Percentiles rank a stretch among this genome's conserved stretches.
These are phyloP conservation scores for Colletotrichum kahawae DNA, from an alignment of 2,329 filamentous ascomycete species.

Conservation along the genomic window DNA sequence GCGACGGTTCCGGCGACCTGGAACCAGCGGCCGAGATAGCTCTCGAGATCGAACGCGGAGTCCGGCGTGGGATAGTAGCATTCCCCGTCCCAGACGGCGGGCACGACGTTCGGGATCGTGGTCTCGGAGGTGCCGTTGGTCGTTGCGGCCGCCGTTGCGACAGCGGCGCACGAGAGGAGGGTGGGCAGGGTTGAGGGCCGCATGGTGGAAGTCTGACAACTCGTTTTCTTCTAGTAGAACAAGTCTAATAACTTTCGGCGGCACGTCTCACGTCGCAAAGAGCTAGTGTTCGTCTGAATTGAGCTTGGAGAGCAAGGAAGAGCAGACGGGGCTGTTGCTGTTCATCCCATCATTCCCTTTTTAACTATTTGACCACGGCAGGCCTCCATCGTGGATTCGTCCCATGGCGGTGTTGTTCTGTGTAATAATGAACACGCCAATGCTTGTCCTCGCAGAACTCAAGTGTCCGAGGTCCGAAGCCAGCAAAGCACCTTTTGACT, in stretches of 20 bases:
- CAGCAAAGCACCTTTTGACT: neutral
- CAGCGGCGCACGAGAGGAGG: constrained; percentile 10
- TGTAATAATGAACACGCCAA: constrained; percentile 21
- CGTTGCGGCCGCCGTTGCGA: constrained; percentile 8
- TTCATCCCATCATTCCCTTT: neutral
- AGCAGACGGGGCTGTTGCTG: neutral
- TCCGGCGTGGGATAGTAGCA: constrained; percentile 36
- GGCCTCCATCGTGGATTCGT: neutral
- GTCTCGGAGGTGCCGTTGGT: constrained; percentile 13
- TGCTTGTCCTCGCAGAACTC: constrained; percentile 6
- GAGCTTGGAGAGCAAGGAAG: neutral
- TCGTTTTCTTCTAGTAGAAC: neutral
- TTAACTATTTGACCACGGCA: neutral
- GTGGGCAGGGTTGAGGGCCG: neutral
- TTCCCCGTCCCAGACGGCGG: constrained; percentile 33
- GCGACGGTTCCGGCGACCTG: constrained; percentile 36
- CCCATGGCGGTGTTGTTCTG: neutral
- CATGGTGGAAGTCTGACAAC: neutral
- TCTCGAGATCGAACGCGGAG: constrained; percentile 29
- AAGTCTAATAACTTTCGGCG: constrained; percentile 10
- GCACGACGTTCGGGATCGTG: constrained; percentile 26
- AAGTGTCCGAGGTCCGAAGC: constrained; percentile 21
- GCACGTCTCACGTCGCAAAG: neutral
- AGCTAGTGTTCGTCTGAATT: neutral
- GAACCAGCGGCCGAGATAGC: constrained; percentile 38